Evolutionary conservation across 192 early-diverging fungal species (phyloP).

Genomic region (Coemansia sp.): DNA sequence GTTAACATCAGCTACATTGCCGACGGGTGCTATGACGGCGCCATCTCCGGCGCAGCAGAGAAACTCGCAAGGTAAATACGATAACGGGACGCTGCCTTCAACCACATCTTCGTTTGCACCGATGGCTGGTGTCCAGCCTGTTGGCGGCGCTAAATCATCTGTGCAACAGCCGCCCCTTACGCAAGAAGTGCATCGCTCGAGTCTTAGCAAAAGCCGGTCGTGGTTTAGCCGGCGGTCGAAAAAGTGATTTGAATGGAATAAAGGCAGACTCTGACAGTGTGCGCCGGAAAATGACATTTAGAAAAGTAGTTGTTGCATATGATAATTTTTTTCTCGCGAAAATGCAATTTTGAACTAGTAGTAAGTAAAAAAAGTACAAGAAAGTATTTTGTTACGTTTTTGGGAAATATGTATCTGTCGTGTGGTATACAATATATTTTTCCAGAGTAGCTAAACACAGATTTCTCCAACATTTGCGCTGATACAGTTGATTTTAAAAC

Average conservation of each 20-base stretch:
- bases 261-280: background rate
- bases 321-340: no score
- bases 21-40: constrained; percentile 8
- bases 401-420: no score
- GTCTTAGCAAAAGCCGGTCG: constrained; percentile 28
- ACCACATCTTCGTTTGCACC: background rate
- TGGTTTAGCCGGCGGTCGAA: constrained; percentile 51
- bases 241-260: constrained; percentile 6
- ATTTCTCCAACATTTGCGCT: no score
- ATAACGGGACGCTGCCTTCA: background rate
- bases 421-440: no score
- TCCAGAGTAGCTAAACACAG: no score
- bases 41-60: constrained; percentile 8
- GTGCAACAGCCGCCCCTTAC: background rate
- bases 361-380: no score
- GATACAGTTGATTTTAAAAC: no score
- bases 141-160: background rate
- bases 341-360: no score
- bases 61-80: background rate
- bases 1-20: background rate
- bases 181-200: background rate
- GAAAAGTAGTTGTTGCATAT: no score
- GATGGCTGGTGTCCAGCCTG: background rate
- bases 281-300: no score
- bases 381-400: no score